Evolutionary conservation across 1,139 yeast genomes (phyloP), one percentile per base, ranked within the genome.

Genomic region (Candida tropicalis): DNA sequence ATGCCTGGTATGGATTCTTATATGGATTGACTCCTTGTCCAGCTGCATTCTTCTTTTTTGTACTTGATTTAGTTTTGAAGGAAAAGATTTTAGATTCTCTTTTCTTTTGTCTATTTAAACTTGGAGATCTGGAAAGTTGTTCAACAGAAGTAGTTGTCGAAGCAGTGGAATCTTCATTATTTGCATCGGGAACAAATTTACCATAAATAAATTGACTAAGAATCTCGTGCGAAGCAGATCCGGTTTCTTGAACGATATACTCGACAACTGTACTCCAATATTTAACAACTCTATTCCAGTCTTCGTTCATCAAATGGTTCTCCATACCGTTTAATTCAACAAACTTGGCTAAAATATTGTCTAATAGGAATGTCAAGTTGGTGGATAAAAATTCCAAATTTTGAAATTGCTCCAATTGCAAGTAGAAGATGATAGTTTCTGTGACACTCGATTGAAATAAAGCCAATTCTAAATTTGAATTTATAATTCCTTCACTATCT

Each of bases 361-460:
- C 74, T 24, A 74, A 47, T 26, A 73, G 63, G 2, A 33, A 40
- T 1, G 58, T 49, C 27, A 72, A 49, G 35, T 66, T 68, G 3
- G 46, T 36, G 0, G 75, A 54, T 32, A 73, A 58, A 43, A 53
- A 73, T 23, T 71, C 76, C 0, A 66, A 56, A 43, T 69, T 64
- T 49, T 73, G 77, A 43, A 72, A 68, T 49, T 68, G 75, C 48
- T 71, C 74, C 24, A 74, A 57, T 51, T 73, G 78, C 29, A 70
- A 53, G 50, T 69, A 73, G 26, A 69, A 57, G 2, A 72, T 57
- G 17, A 73, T 45, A 0, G 73, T 49, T 46, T 72, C 75, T 8
- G 63, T 57, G 2, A 68, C 49, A 12, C 75, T 70, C 2, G 65
- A 53, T 46, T 71, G 73, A 16, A 52, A 50, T 27, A 69, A 53